phyloP scores from a whole-genome alignment of 2,329 filamentous ascomycete genomes.

The Tolypocladium inflatum region DNA sequence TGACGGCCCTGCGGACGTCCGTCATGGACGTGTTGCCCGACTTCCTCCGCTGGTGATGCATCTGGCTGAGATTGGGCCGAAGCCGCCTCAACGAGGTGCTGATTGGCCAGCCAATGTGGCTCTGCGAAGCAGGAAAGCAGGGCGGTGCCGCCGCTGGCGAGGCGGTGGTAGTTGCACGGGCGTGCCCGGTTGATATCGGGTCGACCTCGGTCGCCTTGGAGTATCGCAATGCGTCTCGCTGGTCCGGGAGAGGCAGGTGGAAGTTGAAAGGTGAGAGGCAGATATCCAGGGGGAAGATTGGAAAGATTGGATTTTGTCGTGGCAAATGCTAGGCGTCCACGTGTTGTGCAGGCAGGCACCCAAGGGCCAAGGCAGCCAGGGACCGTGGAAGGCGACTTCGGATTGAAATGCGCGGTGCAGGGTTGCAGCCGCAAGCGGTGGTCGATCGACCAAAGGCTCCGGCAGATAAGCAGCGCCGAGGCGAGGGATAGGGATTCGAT shows the following conservation, averaged over 20 bases:
- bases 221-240: neutral
- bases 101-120: slow-evolving; percentile 4
- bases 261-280: neutral
- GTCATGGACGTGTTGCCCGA: slow-evolving; percentile 48
- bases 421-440: slow-evolving; percentile 1
- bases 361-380: neutral
- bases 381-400: neutral
- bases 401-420: neutral
- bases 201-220: neutral
- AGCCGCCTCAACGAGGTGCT: neutral
- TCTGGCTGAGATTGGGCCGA: neutral
- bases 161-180: neutral
- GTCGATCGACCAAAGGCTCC: neutral
- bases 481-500: neutral
- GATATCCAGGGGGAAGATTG: neutral
- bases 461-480: slow-evolving; percentile 1
- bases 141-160: neutral
- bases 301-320: neutral
- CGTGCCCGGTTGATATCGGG: neutral
- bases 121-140: neutral
- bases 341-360: neutral
- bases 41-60: slow-evolving; percentile 49
- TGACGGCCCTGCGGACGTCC: slow-evolving; percentile 42
- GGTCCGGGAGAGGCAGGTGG: neutral
- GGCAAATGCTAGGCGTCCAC: slow-evolving; percentile 3